Percentiles rank a stretch among this genome's conserved stretches.
Evolutionary conservation across 1,284 basidiomycete species (phyloP).

Genomic region (Malassezia sympodialis): DNA sequence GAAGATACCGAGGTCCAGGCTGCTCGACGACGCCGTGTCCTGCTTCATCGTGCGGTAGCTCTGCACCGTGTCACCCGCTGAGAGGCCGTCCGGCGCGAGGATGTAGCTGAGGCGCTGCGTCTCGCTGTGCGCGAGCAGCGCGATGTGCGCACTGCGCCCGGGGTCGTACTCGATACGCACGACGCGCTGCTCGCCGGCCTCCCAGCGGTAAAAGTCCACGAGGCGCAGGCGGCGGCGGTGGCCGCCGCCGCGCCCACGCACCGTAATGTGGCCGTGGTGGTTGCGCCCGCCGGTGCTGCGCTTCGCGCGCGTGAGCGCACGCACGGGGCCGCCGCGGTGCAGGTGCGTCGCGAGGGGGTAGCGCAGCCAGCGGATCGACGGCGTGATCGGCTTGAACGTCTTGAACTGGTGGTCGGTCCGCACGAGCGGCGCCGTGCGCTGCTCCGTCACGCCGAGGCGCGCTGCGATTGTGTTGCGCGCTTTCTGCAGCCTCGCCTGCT

Average conservation of each 20-base stretch:
- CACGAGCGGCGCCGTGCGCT: conserved; percentile 35
- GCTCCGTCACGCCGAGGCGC: conserved; percentile 31
- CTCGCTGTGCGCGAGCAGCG: conserved; percentile 60
- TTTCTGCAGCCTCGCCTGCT: conserved; percentile 21
- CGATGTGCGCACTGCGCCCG: conserved; percentile 83
- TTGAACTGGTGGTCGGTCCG: conserved; percentile 56
- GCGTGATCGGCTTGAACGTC: conserved; percentile 78
- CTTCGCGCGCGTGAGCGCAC: conserved; percentile 67
- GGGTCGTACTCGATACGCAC: conserved; percentile 95
- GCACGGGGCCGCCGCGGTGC: conserved; percentile 70
- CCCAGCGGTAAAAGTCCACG: conserved; percentile 68
- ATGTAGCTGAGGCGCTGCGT: conserved; percentile 67
- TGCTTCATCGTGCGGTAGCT: conserved; percentile 58
- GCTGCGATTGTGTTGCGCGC: conserved; percentile 31
- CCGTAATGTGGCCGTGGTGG: conserved; percentile 68
- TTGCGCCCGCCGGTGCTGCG: conserved; percentile 81
- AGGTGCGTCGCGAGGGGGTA: conserved; percentile 71
- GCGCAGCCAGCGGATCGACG: conserved; percentile 72
- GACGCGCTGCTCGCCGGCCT: conserved; percentile 73
- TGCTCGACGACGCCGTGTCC: conserved; percentile 40
- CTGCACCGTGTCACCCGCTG: conserved; percentile 77
- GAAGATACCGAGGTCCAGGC: conserved; percentile 71
- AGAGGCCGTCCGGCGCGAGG: conserved; percentile 75
- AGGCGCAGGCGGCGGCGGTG: conserved; percentile 75
- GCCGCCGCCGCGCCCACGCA: conserved; percentile 79